Base-by-base conservation (phyloP, 2,329 filamentous ascomycete species). In the Colletotrichum sp. region DNA sequence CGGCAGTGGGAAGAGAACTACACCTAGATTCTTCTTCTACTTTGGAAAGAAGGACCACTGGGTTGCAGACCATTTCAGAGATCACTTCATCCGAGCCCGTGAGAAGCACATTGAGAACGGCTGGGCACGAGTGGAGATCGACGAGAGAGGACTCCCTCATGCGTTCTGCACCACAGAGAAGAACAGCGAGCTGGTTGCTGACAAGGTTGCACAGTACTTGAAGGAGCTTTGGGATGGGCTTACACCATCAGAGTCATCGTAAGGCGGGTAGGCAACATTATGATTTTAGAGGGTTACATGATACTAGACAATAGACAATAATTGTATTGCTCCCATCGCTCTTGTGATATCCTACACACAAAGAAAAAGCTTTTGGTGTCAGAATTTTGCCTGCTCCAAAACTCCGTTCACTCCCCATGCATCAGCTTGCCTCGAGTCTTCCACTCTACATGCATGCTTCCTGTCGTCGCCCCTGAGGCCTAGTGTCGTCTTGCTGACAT, bases 11-110 rank as follows among this genome's bases (percentile, higher is more conserved):
- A 7, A 55, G 44, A 15, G 71, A 69, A n/a, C 69, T 52, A 76
- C 82, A 26, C 88, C 88, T 2, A 91, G 88, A 77, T 90, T 93
- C 79, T 89, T 90, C 78, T 88, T 93, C 78, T 90, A 92, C 66
- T 94, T 92, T 78, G 92, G 89, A 3, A 84, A 88, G 77, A 83
- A 89, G 67, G 92, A 94, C 76, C 88, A 92, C 72, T 94, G 92
- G 92, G 90, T 94, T 2, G 89, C 90, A 4, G 85, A 91, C 64
- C 84, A 88, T 66, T 86, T 88, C 63, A 86, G 92, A 10, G 90
- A 93, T 78, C 86, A 86, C 32, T 90, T 94, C 74, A 90, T 93
- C 69, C 85, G 84, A 60, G 82, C 82, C 57, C 83, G 86, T 75
- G 82, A 79, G 79, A 82, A 80, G 74, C 79, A 81, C 64, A 81